Conservation (phyloP, 805 yeast genomes). For the Trichomonascus vanleenenianus region DNA sequence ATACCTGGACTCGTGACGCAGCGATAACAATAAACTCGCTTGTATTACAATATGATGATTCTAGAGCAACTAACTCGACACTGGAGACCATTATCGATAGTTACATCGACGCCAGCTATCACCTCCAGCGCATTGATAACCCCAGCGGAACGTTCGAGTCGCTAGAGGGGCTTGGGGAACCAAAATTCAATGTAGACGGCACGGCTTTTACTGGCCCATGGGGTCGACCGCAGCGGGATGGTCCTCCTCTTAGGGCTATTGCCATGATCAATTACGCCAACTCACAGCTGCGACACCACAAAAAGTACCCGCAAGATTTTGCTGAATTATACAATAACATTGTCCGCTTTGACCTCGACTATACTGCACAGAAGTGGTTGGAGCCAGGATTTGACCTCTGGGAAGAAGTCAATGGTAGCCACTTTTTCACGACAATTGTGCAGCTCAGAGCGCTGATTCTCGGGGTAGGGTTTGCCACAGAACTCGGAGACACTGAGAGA, state of each 20-base stretch:
- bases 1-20: conserved; percentile 86
- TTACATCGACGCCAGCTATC: conserved; percentile 51
- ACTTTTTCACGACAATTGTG: conserved; percentile 70
- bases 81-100: conserved; percentile 38
- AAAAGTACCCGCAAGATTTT: conserved; percentile 24
- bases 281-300: conserved; percentile 29
- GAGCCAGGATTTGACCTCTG: conserved; percentile 74
- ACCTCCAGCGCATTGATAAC: conserved; percentile 60
- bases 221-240: conserved; percentile 97
- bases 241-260: conserved; percentile 76
- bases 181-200: conserved; percentile 69
- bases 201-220: conserved; percentile 56
- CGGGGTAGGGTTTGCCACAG: conserved; percentile 38
- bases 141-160: conserved; percentile 52
- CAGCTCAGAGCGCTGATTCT: conserved; percentile 62
- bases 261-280: conserved; percentile 52
- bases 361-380: conserved; percentile 55
- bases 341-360: conserved; percentile 63
- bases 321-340: conserved; percentile 41
- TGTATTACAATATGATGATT: conserved; percentile 46
- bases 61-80: conserved; percentile 19
- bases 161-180: conserved; percentile 69
- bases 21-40: conserved; percentile 62
- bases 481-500: conserved; percentile 21
- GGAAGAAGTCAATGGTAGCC: conserved; percentile 77